Evolutionary conservation across 352 stramenopile species (phyloP), one percentile per base, ranked within the genome.

Genomic region (Globisporangium uncinulatum): DNA sequence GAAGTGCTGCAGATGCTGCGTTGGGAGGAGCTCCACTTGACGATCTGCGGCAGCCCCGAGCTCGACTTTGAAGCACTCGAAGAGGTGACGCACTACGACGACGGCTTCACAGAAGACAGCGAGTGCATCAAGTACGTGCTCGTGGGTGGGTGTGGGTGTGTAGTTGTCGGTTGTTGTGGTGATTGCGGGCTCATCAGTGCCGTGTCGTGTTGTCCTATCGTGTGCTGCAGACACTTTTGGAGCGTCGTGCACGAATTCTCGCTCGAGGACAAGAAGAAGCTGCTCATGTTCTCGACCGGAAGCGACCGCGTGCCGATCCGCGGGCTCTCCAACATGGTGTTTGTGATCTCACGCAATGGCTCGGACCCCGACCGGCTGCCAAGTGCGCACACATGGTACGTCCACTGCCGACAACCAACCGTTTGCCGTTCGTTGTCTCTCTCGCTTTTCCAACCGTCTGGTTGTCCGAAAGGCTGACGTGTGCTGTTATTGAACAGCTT

Each of bases 261-360:
- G 34, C 67, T 92, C 15, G 79, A 89, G 47, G 79, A 94, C 52
- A 94, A 94, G 69, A 90, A 90, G 62, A 86, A 92, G 61, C 57
- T 96, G 42, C 65, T 96, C 36, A 81, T 82, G 53, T 96, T 96
- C 54, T 82, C 69, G 14, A 96, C 86, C 9, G 87, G 87, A 11
- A 94, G 83, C 51, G 86, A 95, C 61, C 81, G 86, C 36, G 80
- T 89, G 5, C 87, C 87, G 4, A 93, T 96, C 32, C 73, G 81
- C 20, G 87, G 86, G 1, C 70, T 96, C 2, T 86, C 76, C 9
- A 87, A 80, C 51, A 66, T 96, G 49, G 66, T 84, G 19, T 94
- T 96, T 68, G 81, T 92, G 2, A 91, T 96, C 37, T 94, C 83
- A 1, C 70, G 81, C 46, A 93, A 94, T 42, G 87, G 87, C 1